Percentiles rank a stretch among this genome's conserved stretches.
Evolutionary conservation across 768 basidiomycete species (phyloP).

Genomic region (Podaxis pistillaris): DNA sequence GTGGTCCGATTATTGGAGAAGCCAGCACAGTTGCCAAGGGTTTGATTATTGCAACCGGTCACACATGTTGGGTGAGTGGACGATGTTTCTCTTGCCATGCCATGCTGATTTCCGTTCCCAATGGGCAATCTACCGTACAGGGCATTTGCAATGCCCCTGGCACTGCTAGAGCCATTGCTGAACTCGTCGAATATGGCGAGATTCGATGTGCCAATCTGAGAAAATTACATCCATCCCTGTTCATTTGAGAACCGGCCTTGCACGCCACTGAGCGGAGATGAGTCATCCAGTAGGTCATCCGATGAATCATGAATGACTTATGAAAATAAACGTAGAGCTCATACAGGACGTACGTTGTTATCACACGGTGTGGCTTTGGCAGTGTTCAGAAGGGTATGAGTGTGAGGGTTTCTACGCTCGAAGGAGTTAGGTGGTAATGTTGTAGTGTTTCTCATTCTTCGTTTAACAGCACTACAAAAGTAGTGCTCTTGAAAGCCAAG

Average conservation of each 20-base stretch:
- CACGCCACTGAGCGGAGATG: background rate
- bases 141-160: conserved; percentile 84
- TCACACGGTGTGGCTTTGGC: background rate
- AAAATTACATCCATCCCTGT: conserved; percentile 41
- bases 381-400: background rate
- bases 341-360: no score
- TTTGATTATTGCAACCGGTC: conserved; percentile 72
- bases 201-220: conserved; percentile 54
- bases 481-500: background rate
- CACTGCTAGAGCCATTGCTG: conserved; percentile 70
- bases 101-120: background rate
- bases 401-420: background rate
- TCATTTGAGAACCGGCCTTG: conserved; percentile 23
- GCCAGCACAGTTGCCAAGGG: conserved; percentile 55
- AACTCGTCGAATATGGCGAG: conserved; percentile 68
- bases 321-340: background rate
- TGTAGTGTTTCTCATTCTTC: background rate
- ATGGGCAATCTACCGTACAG: conserved; percentile 29
- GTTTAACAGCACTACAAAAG: background rate
- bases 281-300: background rate
- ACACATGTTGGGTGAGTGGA: conserved; percentile 70
- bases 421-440: background rate
- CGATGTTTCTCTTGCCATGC: background rate
- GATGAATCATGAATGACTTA: background rate
- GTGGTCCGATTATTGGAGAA: conserved; percentile 73